phyloP scores from a whole-genome alignment of 2,329 filamentous ascomycete genomes.

The Aspergillus cejpii region DNA sequence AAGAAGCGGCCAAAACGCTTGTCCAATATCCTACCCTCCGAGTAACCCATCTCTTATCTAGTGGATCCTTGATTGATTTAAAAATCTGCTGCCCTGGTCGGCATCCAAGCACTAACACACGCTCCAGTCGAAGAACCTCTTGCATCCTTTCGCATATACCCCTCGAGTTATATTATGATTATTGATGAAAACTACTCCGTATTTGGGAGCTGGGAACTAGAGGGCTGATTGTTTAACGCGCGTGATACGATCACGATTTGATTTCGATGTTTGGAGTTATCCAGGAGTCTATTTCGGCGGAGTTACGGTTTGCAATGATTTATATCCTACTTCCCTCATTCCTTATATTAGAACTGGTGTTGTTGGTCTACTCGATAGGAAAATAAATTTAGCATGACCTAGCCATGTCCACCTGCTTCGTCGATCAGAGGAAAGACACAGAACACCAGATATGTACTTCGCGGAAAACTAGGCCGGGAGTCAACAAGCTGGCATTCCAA shows the following conservation, averaged over 20 bases:
- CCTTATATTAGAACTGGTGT: neutral
- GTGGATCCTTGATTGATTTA: neutral
- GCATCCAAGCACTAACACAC: neutral
- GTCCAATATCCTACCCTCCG: constrained; percentile 32
- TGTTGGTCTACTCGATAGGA: no score
- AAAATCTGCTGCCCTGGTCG: neutral
- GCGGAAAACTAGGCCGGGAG: no score
- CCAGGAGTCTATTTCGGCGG: neutral
- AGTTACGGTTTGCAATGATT: neutral
- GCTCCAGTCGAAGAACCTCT: neutral
- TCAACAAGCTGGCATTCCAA: no score
- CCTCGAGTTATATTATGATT: neutral
- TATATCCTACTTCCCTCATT: neutral
- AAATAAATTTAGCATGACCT: no score
- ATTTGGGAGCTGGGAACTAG: neutral
- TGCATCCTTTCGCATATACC: neutral
- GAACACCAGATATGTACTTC: no score
- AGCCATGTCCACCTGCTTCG: no score
- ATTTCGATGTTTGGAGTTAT: neutral
- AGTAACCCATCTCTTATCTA: constrained; percentile 27
- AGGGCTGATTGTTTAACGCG: neutral
- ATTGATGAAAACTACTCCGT: neutral
- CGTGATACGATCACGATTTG: neutral
- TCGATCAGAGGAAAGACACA: no score
- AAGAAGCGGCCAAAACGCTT: constrained; percentile 35